Percentiles rank a stretch among this genome's conserved stretches.
These are phyloP conservation scores for Zymoseptoria ardabiliae DNA, from an alignment of 2,329 filamentous ascomycete genomes.

Conservation along the genomic window DNA sequence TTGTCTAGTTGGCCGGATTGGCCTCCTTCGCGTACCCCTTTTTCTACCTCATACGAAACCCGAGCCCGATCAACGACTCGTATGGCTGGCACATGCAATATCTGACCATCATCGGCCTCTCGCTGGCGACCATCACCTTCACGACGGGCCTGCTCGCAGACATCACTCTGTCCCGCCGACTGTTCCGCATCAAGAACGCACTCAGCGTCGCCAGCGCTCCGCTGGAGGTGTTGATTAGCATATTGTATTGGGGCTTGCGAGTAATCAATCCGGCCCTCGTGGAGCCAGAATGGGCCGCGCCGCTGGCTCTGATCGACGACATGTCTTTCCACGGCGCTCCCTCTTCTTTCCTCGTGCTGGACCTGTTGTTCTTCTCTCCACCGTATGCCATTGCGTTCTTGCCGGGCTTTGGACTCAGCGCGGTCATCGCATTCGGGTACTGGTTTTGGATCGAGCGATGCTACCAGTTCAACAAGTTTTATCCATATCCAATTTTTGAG, in stretches of 20 bases:
- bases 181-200: conserved; percentile 62
- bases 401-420: conserved; percentile 53
- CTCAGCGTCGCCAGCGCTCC: conserved; percentile 60
- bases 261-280: conserved; percentile 47
- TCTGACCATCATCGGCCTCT: conserved; percentile 65
- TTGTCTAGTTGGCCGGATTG: conserved; percentile 29
- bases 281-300: conserved; percentile 39
- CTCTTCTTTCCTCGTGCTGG: conserved; percentile 55
- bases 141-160: conserved; percentile 56
- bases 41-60: conserved; percentile 32
- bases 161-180: conserved; percentile 47
- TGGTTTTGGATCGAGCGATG: conserved; percentile 74
- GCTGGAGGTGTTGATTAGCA: conserved; percentile 61
- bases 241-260: conserved; percentile 66
- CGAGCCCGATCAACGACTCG: conserved; percentile 41
- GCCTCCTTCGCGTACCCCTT: conserved; percentile 40
- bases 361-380: conserved; percentile 62
- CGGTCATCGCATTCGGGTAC: conserved; percentile 56
- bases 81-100: conserved; percentile 67
- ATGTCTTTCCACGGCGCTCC: conserved; percentile 61
- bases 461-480: conserved; percentile 61
- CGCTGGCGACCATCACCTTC: conserved; percentile 56
- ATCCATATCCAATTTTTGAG: conserved; percentile 80
- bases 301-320: conserved; percentile 47
- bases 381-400: conserved; percentile 61